Evolutionary conservation across 768 basidiomycete genomes (phyloP).

Genomic region (Lactifluus echinatus): DNA sequence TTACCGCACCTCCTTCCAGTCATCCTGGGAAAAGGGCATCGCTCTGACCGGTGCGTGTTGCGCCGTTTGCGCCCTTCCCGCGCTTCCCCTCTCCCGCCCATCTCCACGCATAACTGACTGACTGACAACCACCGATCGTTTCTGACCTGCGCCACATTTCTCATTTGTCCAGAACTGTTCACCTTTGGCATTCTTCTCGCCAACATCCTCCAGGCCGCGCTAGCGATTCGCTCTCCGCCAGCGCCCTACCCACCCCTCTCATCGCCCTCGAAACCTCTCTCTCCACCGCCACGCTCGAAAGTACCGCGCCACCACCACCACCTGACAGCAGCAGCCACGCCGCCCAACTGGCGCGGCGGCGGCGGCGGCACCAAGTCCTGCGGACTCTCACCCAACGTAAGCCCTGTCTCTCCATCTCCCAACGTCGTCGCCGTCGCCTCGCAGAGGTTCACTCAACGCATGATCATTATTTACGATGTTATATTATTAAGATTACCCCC

Average conservation of each 20-base stretch:
- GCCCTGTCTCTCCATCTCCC: neutral
- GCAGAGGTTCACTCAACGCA: neutral
- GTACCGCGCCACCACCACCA: neutral
- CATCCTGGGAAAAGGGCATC: constrained; percentile 10
- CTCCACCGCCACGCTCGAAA: neutral
- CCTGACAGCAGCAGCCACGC: neutral
- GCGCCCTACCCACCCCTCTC: constrained; percentile 8
- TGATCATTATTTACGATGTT: neutral
- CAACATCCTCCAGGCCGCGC: constrained; percentile 13
- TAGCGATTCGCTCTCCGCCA: constrained; percentile 15
- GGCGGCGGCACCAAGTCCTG: neutral
- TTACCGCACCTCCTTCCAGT: constrained; percentile 16
- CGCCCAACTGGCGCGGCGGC: constrained; percentile 13
- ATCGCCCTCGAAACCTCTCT: constrained; percentile 10
- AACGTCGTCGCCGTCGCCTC: neutral
- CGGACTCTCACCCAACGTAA: constrained; percentile 18
- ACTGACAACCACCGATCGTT: too few species aligned
- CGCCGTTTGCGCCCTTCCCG: neutral
- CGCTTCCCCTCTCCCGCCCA: too few species aligned
- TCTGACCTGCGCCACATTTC: neutral
- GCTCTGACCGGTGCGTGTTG: constrained; percentile 10
- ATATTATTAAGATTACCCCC: constrained; percentile 14
- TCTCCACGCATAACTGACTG: too few species aligned
- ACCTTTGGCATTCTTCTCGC: constrained; percentile 7
- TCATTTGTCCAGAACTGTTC: constrained; percentile 1